Evolutionary conservation across 768 basidiomycete genomes (phyloP), one percentile per base, ranked within the genome.

Genomic region (Lentinula edodes): DNA sequence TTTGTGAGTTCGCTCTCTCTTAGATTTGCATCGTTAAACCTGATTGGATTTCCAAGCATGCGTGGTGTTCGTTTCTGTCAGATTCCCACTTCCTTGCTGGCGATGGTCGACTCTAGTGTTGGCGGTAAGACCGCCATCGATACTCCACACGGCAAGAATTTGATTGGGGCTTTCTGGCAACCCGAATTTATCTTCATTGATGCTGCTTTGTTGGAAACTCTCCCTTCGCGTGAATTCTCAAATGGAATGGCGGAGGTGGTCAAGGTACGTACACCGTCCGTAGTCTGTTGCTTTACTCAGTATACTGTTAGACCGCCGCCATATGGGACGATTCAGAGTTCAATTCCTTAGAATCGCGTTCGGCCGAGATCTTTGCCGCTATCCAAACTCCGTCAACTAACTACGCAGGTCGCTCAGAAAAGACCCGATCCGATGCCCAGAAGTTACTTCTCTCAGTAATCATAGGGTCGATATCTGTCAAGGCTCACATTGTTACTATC

Each of bases 41-140:
- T 62, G 39, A 55, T 61, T 6, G 58, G 3, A 52, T 3, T 23
- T 48, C 48, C 64, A 96, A 28, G 95, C 77, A 99, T 99, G 97
- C 90, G 97, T 58, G 97, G 97, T 6, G 86, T 98, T 23, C 91
- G 90, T 60, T 91, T 96, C 74, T 88, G 93, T 20, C 97, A 99
- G 76, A 91, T 99, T 60, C 97, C 97, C 0, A 98, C 97, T 0
- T 97, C 95, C 0, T 80, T 99, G 1, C 83, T 99, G 62, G 94
- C 95, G 6, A 99, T 99, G 97, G 97, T 99, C 23, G 97, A 99
- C 74, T 98, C 95, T 0, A 89, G 93, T 63, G 88, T 99, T 48
- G 97, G 97, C 5, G 96, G 97, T 39, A 99, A 98, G 80, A 99
- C 97, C 0, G 96, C 97, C n/a, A 95, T 98, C 63, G 97, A 99